These are phyloP conservation scores for Corymbia maculata DNA, from an alignment of 345 rosid genomes.

Conservation along the genomic window DNA sequence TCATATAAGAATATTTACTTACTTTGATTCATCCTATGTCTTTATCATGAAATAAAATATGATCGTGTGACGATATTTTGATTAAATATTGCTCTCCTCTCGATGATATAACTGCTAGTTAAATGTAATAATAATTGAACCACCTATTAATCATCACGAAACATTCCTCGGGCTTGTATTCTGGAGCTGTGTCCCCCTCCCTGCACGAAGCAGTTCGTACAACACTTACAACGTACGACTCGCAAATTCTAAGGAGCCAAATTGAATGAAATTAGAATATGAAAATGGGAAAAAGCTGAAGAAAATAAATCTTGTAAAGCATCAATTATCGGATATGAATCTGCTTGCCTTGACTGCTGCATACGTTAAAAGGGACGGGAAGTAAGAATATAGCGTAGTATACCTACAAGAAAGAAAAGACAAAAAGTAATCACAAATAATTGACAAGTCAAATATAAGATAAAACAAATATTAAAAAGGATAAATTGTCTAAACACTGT, in stretches of 20 bases:
- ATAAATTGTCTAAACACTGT: neutral
- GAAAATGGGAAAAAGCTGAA: neutral
- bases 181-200: too few species aligned
- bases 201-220: too few species aligned
- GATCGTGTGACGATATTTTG: too few species aligned
- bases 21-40: too few species aligned
- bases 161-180: too few species aligned
- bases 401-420: neutral
- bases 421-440: neutral
- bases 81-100: too few species aligned
- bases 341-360: neutral
- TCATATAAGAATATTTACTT: too few species aligned
- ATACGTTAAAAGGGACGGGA: neutral
- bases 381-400: neutral
- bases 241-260: neutral
- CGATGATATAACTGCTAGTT: too few species aligned
- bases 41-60: too few species aligned
- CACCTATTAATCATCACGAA: too few species aligned
- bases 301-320: neutral
- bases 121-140: too few species aligned
- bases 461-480: neutral
- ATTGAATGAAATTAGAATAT: neutral
- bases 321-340: neutral
- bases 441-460: neutral
- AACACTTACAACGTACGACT: neutral